Conservation (phyloP, 345 rosid species). For the Conringia planisiliqua region DNA sequence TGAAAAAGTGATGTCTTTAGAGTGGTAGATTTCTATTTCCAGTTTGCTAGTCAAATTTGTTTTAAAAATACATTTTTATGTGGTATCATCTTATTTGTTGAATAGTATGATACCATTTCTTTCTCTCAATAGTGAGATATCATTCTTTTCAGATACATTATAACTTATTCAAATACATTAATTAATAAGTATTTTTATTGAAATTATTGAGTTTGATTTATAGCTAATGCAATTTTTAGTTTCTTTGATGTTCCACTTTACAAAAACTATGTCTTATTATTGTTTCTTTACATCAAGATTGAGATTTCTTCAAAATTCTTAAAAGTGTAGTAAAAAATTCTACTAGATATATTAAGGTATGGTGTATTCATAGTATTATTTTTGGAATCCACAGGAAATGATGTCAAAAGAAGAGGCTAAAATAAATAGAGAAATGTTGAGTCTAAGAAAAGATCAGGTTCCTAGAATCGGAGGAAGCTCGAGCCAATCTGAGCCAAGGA, state of each 20-base stretch:
- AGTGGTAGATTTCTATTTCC: too few species aligned
- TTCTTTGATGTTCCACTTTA: too few species aligned
- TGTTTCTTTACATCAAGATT: not conserved
- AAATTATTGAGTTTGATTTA: not conserved
- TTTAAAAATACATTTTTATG: too few species aligned
- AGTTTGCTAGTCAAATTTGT: too few species aligned
- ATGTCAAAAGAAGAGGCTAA: not conserved
- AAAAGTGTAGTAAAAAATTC: not conserved
- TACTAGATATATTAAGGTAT: too few species aligned
- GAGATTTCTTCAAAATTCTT: not conserved
- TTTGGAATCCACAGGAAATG: not conserved
- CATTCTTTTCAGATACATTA: not conserved
- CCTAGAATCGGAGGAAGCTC: not conserved
- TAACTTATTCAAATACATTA: not conserved
- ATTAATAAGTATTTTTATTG: not conserved
- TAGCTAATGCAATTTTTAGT: not conserved
- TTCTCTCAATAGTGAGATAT: not conserved
- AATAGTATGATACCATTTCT: too few species aligned
- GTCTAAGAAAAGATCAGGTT: not conserved
- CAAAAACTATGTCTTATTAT: not conserved
- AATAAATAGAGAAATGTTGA: not conserved
- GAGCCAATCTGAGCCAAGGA: not conserved
- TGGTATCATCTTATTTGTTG: too few species aligned
- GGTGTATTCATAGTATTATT: not conserved
- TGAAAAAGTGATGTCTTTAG: too few species aligned